Conservation (phyloP, 2,329 filamentous ascomycete genomes). For the Pyrenochaeta sp. region DNA sequence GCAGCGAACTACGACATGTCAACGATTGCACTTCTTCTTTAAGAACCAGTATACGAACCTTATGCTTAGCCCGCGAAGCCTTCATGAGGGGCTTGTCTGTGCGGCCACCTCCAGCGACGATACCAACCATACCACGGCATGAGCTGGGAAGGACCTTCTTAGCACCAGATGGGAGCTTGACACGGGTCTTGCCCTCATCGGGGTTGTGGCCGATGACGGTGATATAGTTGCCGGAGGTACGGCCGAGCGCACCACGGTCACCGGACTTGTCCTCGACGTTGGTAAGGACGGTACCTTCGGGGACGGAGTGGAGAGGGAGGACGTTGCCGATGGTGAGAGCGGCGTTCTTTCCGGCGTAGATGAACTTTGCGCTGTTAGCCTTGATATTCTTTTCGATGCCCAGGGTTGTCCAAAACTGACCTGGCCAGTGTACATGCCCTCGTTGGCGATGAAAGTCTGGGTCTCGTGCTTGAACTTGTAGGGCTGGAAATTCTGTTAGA, state of each 20-base stretch:
- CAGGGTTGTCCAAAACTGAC: conserved; percentile 32
- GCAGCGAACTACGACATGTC: conserved; percentile 76
- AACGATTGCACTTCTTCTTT: not conserved
- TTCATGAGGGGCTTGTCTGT: conserved; percentile 99
- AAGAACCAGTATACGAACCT: conserved; percentile 52
- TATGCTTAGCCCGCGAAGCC: conserved; percentile 99
- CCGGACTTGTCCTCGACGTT: conserved; percentile 99
- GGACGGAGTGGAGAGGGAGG: conserved; percentile 91
- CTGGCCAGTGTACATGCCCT: conserved; percentile 99
- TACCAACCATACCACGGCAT: conserved; percentile 98
- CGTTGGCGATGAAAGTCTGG: conserved; percentile 99
- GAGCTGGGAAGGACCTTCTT: conserved; percentile 98
- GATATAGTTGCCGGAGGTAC: conserved; percentile 99
- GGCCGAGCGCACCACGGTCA: conserved; percentile 94
- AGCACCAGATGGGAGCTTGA: conserved; percentile 98
- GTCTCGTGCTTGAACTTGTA: conserved; percentile 98
- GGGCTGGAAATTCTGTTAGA: conserved; percentile 57
- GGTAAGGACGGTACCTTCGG: conserved; percentile 98
- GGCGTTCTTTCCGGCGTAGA: conserved; percentile 99
- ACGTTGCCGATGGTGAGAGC: conserved; percentile 96
- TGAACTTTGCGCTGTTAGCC: conserved; percentile 66
- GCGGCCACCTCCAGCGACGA: conserved; percentile 98
- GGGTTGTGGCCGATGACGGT: conserved; percentile 64
- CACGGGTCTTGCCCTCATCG: conserved; percentile 94
- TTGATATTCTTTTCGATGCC: conserved; percentile 1